Base-by-base conservation (phyloP, 176 grass and related monocot genomes). In the Phoenix dactylifera region DNA sequence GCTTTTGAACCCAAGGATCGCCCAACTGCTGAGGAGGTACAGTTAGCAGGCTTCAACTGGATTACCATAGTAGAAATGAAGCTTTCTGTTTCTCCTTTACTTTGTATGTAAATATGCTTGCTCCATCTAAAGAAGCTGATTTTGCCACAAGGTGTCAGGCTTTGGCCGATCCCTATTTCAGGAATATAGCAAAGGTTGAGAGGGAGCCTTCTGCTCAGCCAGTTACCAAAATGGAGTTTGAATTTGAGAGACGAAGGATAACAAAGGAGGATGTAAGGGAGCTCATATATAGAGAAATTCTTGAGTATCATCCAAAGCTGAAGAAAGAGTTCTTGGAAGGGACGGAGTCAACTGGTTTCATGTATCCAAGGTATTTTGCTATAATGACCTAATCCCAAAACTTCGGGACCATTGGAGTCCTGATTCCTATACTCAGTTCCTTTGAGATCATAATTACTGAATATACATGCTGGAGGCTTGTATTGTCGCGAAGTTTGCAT, bases 1-100 rank as follows among this genome's bases (percentile, higher is more conserved):
- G 81, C 93, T 60, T 98, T 98, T 75, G 93, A 98, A 60, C 93
- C 81, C 63, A 98, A 98, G 70, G 87, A 98, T 65, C 74, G 93
- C 49, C 93, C 93, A 22, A 78, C 70, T 75, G 93, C 93, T 65
- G 93, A 92, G 71, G 87, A 97, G 81, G 87, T 96, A 79, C 32
- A 26, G 72, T 62, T 62, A 50, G 26, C 19, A 54, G 66, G 24
- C 29, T 76, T 64, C 15, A 24, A 19, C 57, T 77, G 24, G 12
- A 74, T 52, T 2, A 15, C 4, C 28, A 67, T 4, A 50, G 80
- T 19, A 80, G 75, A 66, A 63, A 48, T 71, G 57, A 52, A 26
- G 65, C 17, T 62, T 44, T 44, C 10, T 44, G 35, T 44, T 12
- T 35, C 52, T 24, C 19, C 23, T 14, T 35, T 18, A 57, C 15